A percentile compares a stretch with the other conserved stretches of the same genome.
These are phyloP conservation scores for Fusarium sp. DNA, from an alignment of 2,329 filamentous ascomycete species.

Conservation along the genomic window DNA sequence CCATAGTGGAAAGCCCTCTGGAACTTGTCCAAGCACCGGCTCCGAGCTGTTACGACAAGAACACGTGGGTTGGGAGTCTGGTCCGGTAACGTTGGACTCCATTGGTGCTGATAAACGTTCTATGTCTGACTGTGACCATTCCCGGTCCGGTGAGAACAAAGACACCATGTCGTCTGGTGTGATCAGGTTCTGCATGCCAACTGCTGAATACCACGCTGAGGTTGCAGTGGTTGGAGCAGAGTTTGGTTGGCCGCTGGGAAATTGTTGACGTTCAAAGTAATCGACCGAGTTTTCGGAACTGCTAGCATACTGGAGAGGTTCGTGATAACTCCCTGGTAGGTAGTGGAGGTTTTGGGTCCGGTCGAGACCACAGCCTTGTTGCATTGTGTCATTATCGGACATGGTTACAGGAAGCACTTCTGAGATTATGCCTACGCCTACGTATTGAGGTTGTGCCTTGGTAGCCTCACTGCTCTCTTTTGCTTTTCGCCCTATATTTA, in stretches of 20 bases:
- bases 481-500: background rate
- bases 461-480: background rate
- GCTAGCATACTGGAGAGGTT: background rate
- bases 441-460: background rate
- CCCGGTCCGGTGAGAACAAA: background rate
- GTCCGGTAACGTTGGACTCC: background rate
- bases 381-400: background rate
- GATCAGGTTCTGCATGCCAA: background rate
- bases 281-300: background rate
- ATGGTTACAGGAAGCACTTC: fast-evolving
- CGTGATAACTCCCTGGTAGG: background rate
- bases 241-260: background rate
- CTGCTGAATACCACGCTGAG: background rate
- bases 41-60: background rate
- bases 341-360: background rate
- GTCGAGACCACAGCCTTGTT: background rate
- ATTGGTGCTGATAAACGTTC: background rate
- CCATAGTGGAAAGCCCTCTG: background rate
- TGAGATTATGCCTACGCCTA: background rate
- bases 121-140: background rate
- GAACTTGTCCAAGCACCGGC: background rate
- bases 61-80: background rate
- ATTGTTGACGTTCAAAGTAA: background rate
- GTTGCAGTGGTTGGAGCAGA: background rate
- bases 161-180: background rate